Evolutionary conservation across 1,139 yeast species (phyloP).

Genomic region (Suhomyces coccinellae): DNA sequence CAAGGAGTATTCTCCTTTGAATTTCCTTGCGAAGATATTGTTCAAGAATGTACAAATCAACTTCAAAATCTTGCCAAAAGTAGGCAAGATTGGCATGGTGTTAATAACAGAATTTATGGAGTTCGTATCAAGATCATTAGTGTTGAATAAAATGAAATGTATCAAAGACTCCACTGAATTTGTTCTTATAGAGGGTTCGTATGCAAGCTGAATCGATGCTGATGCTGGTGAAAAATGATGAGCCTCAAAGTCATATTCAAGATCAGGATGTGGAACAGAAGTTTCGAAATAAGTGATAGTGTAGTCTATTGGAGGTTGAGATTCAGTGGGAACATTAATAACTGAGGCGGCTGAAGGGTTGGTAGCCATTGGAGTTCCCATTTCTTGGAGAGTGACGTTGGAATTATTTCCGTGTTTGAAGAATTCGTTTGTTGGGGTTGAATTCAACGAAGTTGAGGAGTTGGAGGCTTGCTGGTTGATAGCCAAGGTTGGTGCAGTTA

Average conservation of each 20-base stretch:
- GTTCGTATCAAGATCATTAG: constrained; percentile 25
- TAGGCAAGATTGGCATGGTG: constrained; percentile 66
- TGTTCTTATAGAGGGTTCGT: constrained; percentile 6
- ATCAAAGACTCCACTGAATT: constrained; percentile 64
- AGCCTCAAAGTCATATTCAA: constrained; percentile 50
- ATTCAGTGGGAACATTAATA: neutral
- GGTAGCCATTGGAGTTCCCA: constrained; percentile 7
- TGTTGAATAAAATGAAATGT: constrained; percentile 64
- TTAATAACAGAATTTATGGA: constrained; percentile 50
- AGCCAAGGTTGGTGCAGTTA: constrained; percentile 9
- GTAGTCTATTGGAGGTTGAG: constrained; percentile 14
- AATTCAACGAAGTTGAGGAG: constrained; percentile 7
- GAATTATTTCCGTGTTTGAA: constrained; percentile 20
- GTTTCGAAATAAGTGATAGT: constrained; percentile 31
- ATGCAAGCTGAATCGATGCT: constrained; percentile 15
- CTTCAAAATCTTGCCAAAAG: constrained; percentile 53
- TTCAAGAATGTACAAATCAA: constrained; percentile 29
- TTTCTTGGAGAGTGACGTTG: constrained; percentile 17
- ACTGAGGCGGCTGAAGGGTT: constrained; percentile 8
- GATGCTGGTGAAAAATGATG: constrained; percentile 28
- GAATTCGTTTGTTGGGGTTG: constrained; percentile 15
- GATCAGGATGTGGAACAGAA: constrained; percentile 62
- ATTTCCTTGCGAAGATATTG: constrained; percentile 23
- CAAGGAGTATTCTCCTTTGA: constrained; percentile 24
- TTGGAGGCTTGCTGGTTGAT: constrained; percentile 7